phyloP scores from a whole-genome alignment of 176 grass and related monocot genomes.

The Ampelocalamus luodianensis region DNA sequence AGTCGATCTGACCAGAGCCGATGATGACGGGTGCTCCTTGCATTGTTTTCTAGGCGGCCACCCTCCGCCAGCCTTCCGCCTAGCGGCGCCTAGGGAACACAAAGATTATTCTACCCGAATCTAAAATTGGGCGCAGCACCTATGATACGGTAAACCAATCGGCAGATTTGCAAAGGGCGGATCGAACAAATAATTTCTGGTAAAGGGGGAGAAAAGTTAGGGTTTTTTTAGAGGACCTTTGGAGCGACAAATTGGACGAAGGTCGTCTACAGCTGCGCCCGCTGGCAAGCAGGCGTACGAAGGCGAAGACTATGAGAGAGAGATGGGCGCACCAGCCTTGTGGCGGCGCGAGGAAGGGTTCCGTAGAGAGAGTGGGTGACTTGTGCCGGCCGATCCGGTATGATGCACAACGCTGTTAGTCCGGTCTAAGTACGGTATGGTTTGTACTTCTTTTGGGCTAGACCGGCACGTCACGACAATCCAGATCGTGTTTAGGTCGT shows the following conservation, averaged over 20 bases:
- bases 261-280: neutral
- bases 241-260: slow-evolving; percentile 12
- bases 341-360: neutral
- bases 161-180: neutral
- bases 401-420: too few species aligned
- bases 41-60: too few species aligned
- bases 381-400: too few species aligned
- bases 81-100: too few species aligned
- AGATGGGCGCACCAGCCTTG: neutral
- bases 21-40: too few species aligned
- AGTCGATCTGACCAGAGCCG: too few species aligned
- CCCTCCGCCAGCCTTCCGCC: too few species aligned
- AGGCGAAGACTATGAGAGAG: neutral
- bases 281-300: neutral
- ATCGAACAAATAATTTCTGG: neutral
- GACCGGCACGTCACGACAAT: too few species aligned
- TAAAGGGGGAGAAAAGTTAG: slow-evolving; percentile 8
- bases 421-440: too few species aligned
- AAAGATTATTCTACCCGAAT: neutral
- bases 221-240: slow-evolving; percentile 1
- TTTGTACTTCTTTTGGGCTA: too few species aligned
- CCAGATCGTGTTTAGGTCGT: too few species aligned
- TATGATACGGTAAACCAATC: neutral
- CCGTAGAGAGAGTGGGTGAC: neutral
- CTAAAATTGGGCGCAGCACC: neutral